Conservation (phyloP, 306 rosid species). For the Vicia faba region DNA sequence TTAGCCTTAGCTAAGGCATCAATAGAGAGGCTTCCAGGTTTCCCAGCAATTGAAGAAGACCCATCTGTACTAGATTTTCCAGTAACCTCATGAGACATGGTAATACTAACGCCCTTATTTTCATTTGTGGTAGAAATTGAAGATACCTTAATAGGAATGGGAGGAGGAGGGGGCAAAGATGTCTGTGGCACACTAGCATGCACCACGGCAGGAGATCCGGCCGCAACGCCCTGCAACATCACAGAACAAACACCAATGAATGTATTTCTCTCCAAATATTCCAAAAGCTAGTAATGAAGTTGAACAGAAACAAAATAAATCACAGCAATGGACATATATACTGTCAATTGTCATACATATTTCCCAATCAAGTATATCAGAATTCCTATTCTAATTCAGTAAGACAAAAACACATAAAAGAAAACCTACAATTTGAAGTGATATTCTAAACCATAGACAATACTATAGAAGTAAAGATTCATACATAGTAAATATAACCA, state of each 20-base stretch:
- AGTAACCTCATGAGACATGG: constrained; percentile 99
- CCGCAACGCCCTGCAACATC: constrained; percentile 59
- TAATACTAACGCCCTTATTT: constrained; percentile 98
- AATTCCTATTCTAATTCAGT: constrained; percentile 11
- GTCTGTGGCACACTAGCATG: constrained; percentile 62
- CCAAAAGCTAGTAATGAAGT: background rate
- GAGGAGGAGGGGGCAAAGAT: constrained; percentile 55
- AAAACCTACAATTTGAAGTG: too few relatives aligned
- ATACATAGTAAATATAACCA: constrained; percentile 4
- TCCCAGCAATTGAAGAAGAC: constrained; percentile 92
- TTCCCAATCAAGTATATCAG: background rate
- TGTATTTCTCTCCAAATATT: constrained; percentile 29
- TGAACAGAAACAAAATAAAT: constrained; percentile 10
- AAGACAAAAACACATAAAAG: too few relatives aligned
- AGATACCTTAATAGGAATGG: constrained; percentile 91
- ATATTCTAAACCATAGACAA: background rate
- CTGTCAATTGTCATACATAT: background rate
- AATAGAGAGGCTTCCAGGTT: constrained; percentile 71
- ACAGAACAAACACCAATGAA: constrained; percentile 35
- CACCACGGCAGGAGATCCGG: constrained; percentile 55
- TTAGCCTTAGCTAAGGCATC: constrained; percentile 87
- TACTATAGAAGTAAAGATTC: background rate
- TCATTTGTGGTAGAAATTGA: constrained; percentile 95
- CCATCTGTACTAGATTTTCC: constrained; percentile 99
- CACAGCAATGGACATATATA: background rate